A percentile compares a stretch with the other conserved stretches of the same genome.
Evolutionary conservation across 805 yeast genomes (phyloP).

Genomic region (Brettanomyces naardenensis): DNA sequence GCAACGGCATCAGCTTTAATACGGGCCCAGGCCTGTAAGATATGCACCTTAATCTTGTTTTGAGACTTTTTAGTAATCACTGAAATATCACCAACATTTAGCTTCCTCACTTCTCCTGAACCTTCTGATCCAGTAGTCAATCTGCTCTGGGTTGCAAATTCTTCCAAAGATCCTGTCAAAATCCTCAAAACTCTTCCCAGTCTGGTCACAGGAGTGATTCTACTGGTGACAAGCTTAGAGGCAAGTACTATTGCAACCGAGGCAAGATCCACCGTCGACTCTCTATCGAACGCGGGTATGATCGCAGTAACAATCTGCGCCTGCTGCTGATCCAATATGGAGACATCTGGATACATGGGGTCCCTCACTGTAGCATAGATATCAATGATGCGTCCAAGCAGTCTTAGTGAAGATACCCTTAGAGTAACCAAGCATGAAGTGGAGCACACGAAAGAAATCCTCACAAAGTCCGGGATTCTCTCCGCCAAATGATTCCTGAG

Average conservation of each 20-base stretch:
- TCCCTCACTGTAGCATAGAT: conserved; percentile 57
- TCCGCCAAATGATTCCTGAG: conserved; percentile 35
- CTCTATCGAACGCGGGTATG: conserved; percentile 74
- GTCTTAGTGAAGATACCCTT: conserved; percentile 55
- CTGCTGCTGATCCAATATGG: conserved; percentile 83
- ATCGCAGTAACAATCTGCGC: conserved; percentile 90
- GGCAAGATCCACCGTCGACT: conserved; percentile 66
- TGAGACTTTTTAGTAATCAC: conserved; percentile 37
- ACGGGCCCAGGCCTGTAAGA: conserved; percentile 67
- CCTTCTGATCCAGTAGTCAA: conserved; percentile 13
- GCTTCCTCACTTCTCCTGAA: conserved; percentile 26
- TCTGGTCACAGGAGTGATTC: conserved; percentile 40
- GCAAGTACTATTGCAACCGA: conserved; percentile 71
- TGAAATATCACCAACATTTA: conserved; percentile 51
- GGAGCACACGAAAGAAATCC: conserved; percentile 73
- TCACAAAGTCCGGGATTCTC: conserved; percentile 57
- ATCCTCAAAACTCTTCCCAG: conserved; percentile 54
- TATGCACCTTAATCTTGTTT: conserved; percentile 48
- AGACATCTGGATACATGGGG: conserved; percentile 61
- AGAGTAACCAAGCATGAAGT: conserved; percentile 58
- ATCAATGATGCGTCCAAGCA: conserved; percentile 56
- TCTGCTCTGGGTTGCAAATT: conserved; percentile 28
- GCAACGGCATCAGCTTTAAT: conserved; percentile 25
- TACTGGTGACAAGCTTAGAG: conserved; percentile 66
- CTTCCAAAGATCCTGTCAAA: conserved; percentile 59